Evolutionary conservation across 2,329 filamentous ascomycete species (phyloP).

Genomic region (Sporothrix luriei): DNA sequence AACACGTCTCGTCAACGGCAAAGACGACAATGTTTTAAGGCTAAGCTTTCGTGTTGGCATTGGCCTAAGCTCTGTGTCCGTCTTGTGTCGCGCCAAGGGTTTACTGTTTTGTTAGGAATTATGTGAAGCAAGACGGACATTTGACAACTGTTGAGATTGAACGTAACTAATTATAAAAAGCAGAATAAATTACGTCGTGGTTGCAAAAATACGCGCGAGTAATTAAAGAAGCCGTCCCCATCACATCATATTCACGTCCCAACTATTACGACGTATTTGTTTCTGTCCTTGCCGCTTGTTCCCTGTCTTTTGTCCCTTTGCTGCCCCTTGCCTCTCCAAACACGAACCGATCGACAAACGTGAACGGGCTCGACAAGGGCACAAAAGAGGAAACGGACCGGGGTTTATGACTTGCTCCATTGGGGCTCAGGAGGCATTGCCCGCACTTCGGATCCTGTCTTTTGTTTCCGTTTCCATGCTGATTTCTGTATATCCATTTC

Average conservation of each 20-base stretch:
- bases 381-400: not conserved
- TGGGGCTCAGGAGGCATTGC: not conserved
- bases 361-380: not conserved
- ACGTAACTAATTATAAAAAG: too few relatives aligned
- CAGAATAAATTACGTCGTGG: too few relatives aligned
- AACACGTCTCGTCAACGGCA: not conserved
- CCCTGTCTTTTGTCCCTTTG: too few relatives aligned
- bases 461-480: constrained; percentile 18
- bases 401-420: not conserved
- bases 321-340: too few relatives aligned
- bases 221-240: too few relatives aligned
- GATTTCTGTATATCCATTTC: not conserved
- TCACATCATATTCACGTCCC: too few relatives aligned
- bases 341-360: constrained; percentile 20
- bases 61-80: not conserved
- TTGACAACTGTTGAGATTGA: too few relatives aligned
- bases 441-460: not conserved
- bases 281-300: too few relatives aligned
- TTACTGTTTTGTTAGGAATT: too few relatives aligned
- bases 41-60: constrained; percentile 2
- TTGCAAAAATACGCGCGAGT: too few relatives aligned
- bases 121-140: too few relatives aligned
- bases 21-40: not conserved
- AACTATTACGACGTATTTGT: too few relatives aligned
- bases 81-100: not conserved